Conservation (phyloP, 208 protist genomes). For the Acanthamoeba castellanii region DNA sequence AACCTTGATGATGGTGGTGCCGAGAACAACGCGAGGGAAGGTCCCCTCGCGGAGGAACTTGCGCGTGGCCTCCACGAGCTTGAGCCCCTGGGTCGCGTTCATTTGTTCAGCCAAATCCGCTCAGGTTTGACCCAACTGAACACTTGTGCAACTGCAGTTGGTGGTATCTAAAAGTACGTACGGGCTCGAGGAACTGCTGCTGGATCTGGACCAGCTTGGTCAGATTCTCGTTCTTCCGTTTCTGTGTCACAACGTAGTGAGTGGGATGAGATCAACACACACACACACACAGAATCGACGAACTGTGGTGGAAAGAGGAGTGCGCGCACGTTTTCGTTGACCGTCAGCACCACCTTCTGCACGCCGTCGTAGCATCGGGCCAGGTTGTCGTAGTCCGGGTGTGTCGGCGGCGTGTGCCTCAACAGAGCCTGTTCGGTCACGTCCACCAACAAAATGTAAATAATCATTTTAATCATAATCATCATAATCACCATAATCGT, state of each 20-base stretch:
- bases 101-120: too few relatives aligned
- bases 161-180: too few relatives aligned
- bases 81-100: neutral
- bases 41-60: slow-evolving; percentile 26
- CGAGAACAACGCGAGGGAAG: neutral
- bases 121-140: too few relatives aligned
- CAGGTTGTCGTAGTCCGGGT: slow-evolving; percentile 19
- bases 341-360: slow-evolving; percentile 3
- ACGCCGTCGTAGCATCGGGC: slow-evolving; percentile 17
- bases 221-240: slow-evolving; percentile 37
- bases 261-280: too few relatives aligned
- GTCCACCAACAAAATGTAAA: too few relatives aligned
- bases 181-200: slow-evolving; percentile 20
- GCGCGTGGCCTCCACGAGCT: slow-evolving; percentile 24
- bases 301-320: neutral
- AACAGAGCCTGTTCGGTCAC: neutral
- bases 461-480: too few relatives aligned
- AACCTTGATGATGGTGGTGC: slow-evolving; percentile 30
- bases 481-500: too few relatives aligned
- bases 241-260: too few relatives aligned
- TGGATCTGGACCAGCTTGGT: slow-evolving; percentile 28
- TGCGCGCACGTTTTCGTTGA: slow-evolving; percentile 12
- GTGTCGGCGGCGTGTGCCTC: slow-evolving; percentile 4
- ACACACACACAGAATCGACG: too few relatives aligned
- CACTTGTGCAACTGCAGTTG: too few relatives aligned